These are phyloP conservation scores for Hippophae rhamnoides DNA, from an alignment of 306 rosid genomes.

Conservation along the genomic window DNA sequence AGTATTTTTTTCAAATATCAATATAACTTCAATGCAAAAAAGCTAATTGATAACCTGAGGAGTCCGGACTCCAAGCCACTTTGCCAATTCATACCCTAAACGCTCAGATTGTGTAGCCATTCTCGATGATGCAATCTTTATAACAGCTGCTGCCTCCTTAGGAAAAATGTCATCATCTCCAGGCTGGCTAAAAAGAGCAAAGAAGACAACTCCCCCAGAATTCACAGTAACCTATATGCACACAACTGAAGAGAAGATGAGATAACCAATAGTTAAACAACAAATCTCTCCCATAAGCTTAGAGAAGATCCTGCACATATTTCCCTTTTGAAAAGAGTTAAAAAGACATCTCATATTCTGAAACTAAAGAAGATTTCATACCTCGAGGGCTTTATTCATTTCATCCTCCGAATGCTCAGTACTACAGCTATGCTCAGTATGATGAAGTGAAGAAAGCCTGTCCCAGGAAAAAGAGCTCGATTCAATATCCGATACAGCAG, in stretches of 20 bases:
- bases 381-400: conserved; percentile 77
- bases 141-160: conserved; percentile 80
- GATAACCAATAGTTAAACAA: conserved; percentile 15
- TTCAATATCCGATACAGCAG: conserved; percentile 66
- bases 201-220: conserved; percentile 95
- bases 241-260: conserved; percentile 26
- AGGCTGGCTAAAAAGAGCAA: conserved; percentile 62
- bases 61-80: conserved; percentile 73
- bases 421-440: conserved; percentile 64
- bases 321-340: not conserved
- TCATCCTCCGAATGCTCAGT: conserved; percentile 81
- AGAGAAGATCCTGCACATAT: conserved; percentile 1
- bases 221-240: conserved; percentile 75
- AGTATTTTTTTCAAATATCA: too few species aligned
- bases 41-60: conserved; percentile 58
- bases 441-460: conserved; percentile 68
- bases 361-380: conserved; percentile 19
- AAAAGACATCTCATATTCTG: not conserved
- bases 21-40: not conserved
- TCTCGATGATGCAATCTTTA: conserved; percentile 83
- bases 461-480: conserved; percentile 73
- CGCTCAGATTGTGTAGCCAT: conserved; percentile 96
- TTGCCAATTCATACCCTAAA: conserved; percentile 84
- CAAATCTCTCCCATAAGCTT: not conserved
- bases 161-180: conserved; percentile 33